A percentile compares a stretch with the other conserved stretches of the same genome.
Evolutionary conservation across 257 asterid species (phyloP).

Genomic region (Solanum arcanum): DNA sequence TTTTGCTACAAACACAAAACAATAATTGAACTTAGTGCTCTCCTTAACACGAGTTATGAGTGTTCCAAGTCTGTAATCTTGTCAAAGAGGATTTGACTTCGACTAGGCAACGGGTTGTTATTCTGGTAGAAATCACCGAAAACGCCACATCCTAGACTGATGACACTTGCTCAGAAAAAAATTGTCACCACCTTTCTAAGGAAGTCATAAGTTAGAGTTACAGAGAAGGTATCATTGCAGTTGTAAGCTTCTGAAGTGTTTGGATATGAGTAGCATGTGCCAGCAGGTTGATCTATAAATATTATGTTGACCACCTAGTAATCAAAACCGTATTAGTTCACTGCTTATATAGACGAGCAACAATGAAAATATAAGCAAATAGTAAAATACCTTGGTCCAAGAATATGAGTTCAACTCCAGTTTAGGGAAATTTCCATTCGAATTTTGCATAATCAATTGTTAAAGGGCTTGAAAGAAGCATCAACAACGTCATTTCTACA

Average conservation of each 20-base stretch:
- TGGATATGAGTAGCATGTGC: background rate
- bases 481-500: background rate
- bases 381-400: background rate
- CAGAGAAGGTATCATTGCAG: background rate
- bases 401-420: background rate
- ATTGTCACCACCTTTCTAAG: background rate
- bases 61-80: too few species aligned
- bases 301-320: background rate
- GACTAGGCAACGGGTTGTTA: background rate
- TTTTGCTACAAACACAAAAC: background rate
- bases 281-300: background rate
- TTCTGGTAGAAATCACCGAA: background rate
- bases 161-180: background rate
- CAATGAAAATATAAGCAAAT: background rate
- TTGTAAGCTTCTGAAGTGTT: background rate
- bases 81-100: too few species aligned
- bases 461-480: background rate
- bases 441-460: background rate
- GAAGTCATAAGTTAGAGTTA: background rate
- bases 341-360: background rate
- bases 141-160: background rate
- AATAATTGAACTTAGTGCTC: background rate
- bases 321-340: background rate
- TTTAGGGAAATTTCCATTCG: background rate
- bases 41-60: background rate